Conservation (phyloP, 73 alveolate species). For the Paraurostyla sp. region DNA sequence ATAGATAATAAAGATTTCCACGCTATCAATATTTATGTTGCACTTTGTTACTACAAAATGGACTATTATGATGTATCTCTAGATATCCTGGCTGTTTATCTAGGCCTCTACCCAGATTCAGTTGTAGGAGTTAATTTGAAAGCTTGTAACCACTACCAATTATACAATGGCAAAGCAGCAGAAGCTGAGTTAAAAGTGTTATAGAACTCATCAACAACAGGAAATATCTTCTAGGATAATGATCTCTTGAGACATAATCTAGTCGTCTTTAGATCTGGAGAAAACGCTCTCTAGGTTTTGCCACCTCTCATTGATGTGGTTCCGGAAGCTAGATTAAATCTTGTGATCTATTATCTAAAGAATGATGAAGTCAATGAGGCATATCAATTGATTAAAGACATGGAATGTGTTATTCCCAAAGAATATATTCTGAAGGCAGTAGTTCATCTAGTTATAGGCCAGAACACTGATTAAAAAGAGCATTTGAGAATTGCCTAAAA, state of each 20-base stretch:
- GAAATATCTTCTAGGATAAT: conserved; percentile 95
- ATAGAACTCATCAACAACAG: conserved; percentile 87
- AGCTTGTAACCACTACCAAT: conserved; percentile 98
- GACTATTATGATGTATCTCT: conserved; percentile 98
- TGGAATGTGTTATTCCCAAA: conserved; percentile 97
- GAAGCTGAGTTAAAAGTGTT: conserved; percentile 94
- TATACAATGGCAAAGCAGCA: conserved; percentile 97
- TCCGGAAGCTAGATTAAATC: conserved; percentile 98
- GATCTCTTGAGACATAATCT: conserved; percentile 98
- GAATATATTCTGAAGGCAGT: conserved; percentile 98
- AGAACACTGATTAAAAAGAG: conserved; percentile 92
- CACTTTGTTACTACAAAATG: conserved; percentile 97
- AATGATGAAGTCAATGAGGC: conserved; percentile 96
- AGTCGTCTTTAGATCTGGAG: conserved; percentile 98
- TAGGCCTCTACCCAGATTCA: conserved; percentile 86
- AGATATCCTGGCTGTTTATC: conserved; percentile 92
- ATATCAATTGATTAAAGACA: conserved; percentile 94
- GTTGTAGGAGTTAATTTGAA: conserved; percentile 96
- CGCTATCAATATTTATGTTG: conserved; percentile 96
- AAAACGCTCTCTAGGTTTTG: conserved; percentile 95
- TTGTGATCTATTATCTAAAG: conserved; percentile 95
- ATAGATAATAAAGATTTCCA: conserved; percentile 93
- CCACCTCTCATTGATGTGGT: conserved; percentile 97
- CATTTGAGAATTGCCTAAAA: conserved; percentile 94
- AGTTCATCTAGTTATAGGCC: conserved; percentile 98